Conservation (phyloP, 2,329 filamentous ascomycete species). For the Fusarium incarnatum region DNA sequence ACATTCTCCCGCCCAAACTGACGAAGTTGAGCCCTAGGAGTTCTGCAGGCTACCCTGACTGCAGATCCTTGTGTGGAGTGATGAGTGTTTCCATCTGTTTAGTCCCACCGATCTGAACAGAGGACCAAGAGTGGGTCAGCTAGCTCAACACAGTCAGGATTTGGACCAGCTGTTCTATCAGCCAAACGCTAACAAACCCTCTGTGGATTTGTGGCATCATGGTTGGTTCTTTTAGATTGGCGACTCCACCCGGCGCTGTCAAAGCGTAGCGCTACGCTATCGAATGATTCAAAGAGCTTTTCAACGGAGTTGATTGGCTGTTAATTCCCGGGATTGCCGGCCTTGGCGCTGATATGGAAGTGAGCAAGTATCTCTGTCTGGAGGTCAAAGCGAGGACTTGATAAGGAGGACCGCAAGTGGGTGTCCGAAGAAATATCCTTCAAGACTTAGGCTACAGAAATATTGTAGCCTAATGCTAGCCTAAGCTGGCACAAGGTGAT, state of each 20-base stretch:
- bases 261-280: background rate
- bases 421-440: no score
- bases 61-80: background rate
- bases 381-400: background rate
- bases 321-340: background rate
- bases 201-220: background rate
- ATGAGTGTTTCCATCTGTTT: background rate
- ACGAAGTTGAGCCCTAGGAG: background rate
- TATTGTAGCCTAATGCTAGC: fast-evolving
- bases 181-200: background rate
- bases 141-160: no score
- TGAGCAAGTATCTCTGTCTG: background rate
- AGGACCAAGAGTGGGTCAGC: no score
- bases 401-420: background rate
- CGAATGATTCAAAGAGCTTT: background rate
- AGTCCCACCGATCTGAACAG: background rate
- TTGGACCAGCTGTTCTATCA: background rate
- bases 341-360: background rate
- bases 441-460: no score
- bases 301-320: background rate
- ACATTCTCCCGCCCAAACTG: background rate
- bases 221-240: background rate
- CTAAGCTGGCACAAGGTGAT: no score
- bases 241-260: background rate
- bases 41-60: background rate